These are phyloP conservation scores for Gnaphalium uliginosum DNA, from an alignment of 129 eudicot genomes.

Conservation along the genomic window DNA sequence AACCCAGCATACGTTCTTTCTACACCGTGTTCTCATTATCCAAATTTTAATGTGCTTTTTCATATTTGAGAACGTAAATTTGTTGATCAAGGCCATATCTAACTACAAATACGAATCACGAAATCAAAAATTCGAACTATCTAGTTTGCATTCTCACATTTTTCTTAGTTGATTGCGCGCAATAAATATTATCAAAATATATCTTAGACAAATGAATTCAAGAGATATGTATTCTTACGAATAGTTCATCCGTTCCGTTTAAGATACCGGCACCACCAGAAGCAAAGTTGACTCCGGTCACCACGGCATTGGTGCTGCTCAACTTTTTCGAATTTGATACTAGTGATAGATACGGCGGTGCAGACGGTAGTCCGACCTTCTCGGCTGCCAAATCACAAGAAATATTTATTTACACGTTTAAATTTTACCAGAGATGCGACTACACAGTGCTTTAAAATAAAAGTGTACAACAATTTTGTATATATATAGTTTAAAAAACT, in stretches of 20 bases:
- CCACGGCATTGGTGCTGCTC: slow-evolving; percentile 37
- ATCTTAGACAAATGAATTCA: neutral
- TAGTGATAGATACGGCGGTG: slow-evolving; percentile 58
- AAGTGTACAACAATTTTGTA: too few species aligned
- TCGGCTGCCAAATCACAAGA: slow-evolving; percentile 52
- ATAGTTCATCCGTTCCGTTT: slow-evolving; percentile 53
- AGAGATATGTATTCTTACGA: slow-evolving; percentile 36
- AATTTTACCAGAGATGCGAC: neutral
- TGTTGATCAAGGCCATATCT: too few species aligned
- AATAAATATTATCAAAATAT: too few species aligned
- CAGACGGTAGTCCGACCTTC: slow-evolving; percentile 58
- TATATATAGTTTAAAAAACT: too few species aligned
- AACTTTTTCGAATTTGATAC: slow-evolving; percentile 33
- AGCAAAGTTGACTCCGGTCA: slow-evolving; percentile 71
- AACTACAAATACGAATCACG: too few species aligned
- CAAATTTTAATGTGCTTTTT: neutral
- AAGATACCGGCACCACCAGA: slow-evolving; percentile 84
- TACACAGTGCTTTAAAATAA: neutral
- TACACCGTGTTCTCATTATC: slow-evolving; percentile 18
- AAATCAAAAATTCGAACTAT: neutral
- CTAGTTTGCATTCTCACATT: too few species aligned
- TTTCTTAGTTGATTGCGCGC: too few species aligned
- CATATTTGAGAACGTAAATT: neutral
- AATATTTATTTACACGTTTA: neutral
- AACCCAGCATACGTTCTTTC: slow-evolving; percentile 11